A percentile compares a stretch with the other conserved stretches of the same genome.
These are phyloP conservation scores for Fusarium temperatum DNA, from an alignment of 2,329 filamentous ascomycete genomes.

Conservation along the genomic window DNA sequence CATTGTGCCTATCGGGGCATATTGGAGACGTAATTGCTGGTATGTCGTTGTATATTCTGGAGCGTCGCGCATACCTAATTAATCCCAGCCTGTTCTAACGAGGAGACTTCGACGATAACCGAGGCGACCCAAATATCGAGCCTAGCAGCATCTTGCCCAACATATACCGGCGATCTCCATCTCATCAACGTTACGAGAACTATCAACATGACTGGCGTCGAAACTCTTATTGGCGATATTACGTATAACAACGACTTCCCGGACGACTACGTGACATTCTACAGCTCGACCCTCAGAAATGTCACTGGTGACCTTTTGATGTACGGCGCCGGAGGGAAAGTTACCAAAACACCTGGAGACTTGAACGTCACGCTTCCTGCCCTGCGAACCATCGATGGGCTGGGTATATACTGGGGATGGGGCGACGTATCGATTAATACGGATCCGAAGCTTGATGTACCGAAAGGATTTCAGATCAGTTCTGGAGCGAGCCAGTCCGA, in stretches of 20 bases:
- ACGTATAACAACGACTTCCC: background rate
- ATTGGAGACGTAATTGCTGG: fast-evolving
- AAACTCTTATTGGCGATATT: background rate
- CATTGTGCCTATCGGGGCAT: fast-evolving
- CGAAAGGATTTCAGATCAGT: fast-evolving
- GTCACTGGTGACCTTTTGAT: fast-evolving
- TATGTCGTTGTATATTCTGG: fast-evolving
- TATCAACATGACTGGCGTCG: background rate
- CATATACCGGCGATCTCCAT: background rate
- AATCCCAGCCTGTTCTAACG: background rate
- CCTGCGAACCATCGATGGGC: fast-evolving
- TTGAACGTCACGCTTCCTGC: background rate
- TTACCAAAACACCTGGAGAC: fast-evolving
- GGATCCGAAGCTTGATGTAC: background rate
- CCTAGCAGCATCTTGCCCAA: background rate
- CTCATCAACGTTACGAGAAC: background rate
- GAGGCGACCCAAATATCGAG: background rate
- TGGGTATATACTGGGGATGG: background rate
- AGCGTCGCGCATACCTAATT: fast-evolving
- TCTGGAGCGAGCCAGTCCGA: background rate
- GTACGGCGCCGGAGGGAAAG: background rate
- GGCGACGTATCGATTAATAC: background rate
- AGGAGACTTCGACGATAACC: background rate
- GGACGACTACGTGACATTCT: background rate
- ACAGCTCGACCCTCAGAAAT: background rate